A percentile compares a stretch with the other conserved stretches of the same genome.
Conservation (phyloP, 331 rosid species). For the Pyrus hybrid region DNA sequence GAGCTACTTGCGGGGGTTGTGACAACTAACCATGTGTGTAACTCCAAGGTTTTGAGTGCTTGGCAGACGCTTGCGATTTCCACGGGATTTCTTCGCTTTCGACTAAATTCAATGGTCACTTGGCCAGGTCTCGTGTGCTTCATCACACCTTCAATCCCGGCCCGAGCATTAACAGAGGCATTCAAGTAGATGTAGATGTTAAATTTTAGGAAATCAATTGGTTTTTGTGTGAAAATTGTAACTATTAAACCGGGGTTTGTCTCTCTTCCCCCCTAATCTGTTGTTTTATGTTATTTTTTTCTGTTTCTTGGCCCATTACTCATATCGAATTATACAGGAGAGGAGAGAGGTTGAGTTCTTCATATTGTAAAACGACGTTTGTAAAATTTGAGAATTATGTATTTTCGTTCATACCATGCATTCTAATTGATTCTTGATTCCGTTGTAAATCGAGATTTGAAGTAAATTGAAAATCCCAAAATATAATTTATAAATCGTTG, state of each 20-base stretch:
- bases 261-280: neutral
- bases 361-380: neutral
- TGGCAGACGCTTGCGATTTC: conserved; percentile 34
- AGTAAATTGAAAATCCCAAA: too few relatives aligned
- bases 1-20: conserved; percentile 42
- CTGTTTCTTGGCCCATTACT: neutral
- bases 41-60: conserved; percentile 28
- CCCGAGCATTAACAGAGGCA: conserved; percentile 18
- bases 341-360: neutral
- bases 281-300: too few relatives aligned
- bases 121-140: conserved; percentile 15
- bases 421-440: neutral
- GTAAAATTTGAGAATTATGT: neutral
- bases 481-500: too few relatives aligned
- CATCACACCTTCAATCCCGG: conserved; percentile 19
- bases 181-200: conserved; percentile 20
- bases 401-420: neutral
- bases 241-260: neutral
- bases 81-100: conserved; percentile 27
- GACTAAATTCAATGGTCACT: conserved; percentile 32
- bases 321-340: neutral
- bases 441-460: neutral
- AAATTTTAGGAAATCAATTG: neutral
- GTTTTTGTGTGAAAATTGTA: neutral
- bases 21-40: conserved; percentile 22